Evolutionary conservation across 1,284 basidiomycete species (phyloP).

Genomic region (Violaceomyces palustris): DNA sequence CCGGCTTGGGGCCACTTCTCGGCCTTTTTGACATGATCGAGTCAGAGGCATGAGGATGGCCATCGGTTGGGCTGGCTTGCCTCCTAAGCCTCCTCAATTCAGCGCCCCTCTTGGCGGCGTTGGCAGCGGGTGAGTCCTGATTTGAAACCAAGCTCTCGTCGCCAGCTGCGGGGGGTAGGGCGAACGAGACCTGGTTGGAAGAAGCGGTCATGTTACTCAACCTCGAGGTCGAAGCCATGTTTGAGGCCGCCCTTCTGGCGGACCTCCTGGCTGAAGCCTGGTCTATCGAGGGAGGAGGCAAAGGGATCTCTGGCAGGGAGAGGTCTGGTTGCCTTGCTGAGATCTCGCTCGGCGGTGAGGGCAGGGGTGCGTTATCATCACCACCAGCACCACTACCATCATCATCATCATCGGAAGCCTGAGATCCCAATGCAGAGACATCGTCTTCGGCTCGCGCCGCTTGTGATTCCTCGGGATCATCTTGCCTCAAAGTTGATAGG

Average conservation of each 20-base stretch:
- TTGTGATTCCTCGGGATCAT: neutral
- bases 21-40: neutral
- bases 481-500: neutral
- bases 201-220: constrained; percentile 8
- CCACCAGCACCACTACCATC: constrained; percentile 3
- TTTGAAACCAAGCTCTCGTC: neutral
- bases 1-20: neutral
- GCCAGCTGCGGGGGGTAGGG: neutral
- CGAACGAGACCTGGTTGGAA: constrained; percentile 3
- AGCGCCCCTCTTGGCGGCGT: constrained; percentile 14
- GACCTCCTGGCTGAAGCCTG: constrained; percentile 10
- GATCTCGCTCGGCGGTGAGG: neutral
- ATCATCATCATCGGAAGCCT: constrained; percentile 7
- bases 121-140: constrained; percentile 15
- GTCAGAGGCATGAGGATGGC: neutral
- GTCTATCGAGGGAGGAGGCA: constrained; percentile 10
- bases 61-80: constrained; percentile 9
- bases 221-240: constrained; percentile 14
- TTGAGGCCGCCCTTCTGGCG: no score
- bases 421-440: constrained; percentile 7
- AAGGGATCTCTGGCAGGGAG: constrained; percentile 16
- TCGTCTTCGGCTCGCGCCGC: constrained; percentile 2
- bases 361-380: neutral
- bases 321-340: constrained; percentile 1
- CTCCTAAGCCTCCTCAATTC: constrained; percentile 13